Evolutionary conservation across 2,329 filamentous ascomycete genomes (phyloP).

Genomic region (Arthrocladium fulminans): DNA sequence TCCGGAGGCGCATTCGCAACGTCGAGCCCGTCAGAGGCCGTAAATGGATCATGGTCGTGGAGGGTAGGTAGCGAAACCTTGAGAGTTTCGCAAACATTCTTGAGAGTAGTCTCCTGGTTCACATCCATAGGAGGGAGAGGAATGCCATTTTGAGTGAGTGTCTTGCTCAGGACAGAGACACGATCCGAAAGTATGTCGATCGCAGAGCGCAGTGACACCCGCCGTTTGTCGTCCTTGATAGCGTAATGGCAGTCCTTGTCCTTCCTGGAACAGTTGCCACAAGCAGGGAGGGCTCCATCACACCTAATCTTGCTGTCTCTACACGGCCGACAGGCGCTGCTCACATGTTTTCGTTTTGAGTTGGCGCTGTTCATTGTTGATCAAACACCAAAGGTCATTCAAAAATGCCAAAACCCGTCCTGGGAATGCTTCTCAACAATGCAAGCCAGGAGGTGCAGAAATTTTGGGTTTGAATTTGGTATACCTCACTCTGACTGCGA

Average conservation of each 20-base stretch:
- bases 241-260: constrained; percentile 7
- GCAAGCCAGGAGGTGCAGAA: too few species aligned
- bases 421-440: too few species aligned
- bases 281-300: neutral
- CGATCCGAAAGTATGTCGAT: constrained; percentile 6
- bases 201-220: constrained; percentile 6
- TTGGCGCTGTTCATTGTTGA: constrained; percentile 1
- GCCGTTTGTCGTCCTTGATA: constrained; percentile 3
- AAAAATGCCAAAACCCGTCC: too few species aligned
- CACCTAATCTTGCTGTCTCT: constrained; percentile 7
- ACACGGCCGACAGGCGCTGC: constrained; percentile 3
- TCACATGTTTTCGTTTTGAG: constrained; percentile 3
- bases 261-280: constrained; percentile 6
- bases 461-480: too few species aligned
- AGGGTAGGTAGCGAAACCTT: neutral
- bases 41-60: neutral
- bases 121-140: constrained; percentile 1
- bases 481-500: too few species aligned
- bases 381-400: too few species aligned
- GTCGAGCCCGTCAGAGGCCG: neutral
- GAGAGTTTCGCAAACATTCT: neutral
- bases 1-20: neutral
- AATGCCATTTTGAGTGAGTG: neutral
- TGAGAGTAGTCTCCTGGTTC: neutral
- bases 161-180: neutral